These are phyloP conservation scores for Capronia coronata DNA, from an alignment of 2,329 filamentous ascomycete species.

Conservation along the genomic window DNA sequence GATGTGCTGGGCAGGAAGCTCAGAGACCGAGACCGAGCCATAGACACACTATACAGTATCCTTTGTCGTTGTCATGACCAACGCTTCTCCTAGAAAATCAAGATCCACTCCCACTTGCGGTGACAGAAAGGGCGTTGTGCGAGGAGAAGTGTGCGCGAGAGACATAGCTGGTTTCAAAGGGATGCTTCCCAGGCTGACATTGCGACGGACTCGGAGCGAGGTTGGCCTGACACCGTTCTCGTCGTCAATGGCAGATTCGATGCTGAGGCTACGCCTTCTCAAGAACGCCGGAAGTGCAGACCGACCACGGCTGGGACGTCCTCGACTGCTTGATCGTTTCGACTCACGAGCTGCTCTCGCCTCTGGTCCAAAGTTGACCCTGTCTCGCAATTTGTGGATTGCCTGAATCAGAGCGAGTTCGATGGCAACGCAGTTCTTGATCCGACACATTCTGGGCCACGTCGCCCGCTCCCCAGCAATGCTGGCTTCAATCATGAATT, in stretches of 20 bases:
- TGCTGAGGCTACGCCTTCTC: constrained; percentile 21
- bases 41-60: background rate
- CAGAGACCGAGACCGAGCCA: background rate
- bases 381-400: constrained; percentile 33
- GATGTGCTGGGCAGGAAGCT: no score
- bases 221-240: constrained; percentile 4
- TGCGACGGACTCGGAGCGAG: constrained; percentile 18
- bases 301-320: constrained; percentile 14
- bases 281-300: constrained; percentile 21
- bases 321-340: constrained; percentile 16
- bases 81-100: constrained; percentile 14
- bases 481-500: constrained; percentile 78
- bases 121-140: constrained; percentile 16
- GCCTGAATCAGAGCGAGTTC: constrained; percentile 61
- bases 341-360: constrained; percentile 21
- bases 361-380: constrained; percentile 24
- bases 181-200: constrained; percentile 20
- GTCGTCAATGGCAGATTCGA: constrained; percentile 8
- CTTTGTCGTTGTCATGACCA: constrained; percentile 13
- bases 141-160: constrained; percentile 8
- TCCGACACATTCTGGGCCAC: constrained; percentile 81
- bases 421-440: constrained; percentile 80
- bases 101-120: constrained; percentile 13
- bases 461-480: constrained; percentile 76
- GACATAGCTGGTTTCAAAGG: constrained; percentile 12